These are phyloP conservation scores for Arachnopeziza araneosa DNA, from an alignment of 2,329 filamentous ascomycete genomes.

Conservation along the genomic window DNA sequence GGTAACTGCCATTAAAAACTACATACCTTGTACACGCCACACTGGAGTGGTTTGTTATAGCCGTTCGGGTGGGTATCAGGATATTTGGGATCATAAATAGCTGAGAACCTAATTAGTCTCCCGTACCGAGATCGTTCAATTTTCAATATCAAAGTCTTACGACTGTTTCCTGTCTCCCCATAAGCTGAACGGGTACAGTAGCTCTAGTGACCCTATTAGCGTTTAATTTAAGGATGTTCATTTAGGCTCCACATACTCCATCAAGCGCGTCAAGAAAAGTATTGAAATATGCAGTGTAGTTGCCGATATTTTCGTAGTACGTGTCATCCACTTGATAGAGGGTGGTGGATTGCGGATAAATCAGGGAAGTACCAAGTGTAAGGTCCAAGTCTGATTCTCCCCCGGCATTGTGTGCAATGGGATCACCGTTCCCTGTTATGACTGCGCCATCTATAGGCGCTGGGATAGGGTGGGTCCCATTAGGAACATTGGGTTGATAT, in stretches of 20 bases:
- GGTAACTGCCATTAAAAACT: neutral
- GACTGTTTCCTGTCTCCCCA: slow-evolving; percentile 35
- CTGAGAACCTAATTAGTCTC: neutral
- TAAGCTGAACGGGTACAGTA: slow-evolving; percentile 43
- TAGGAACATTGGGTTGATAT: slow-evolving; percentile 12
- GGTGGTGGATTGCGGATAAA: slow-evolving; percentile 23
- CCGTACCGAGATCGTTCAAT: neutral
- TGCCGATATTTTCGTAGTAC: slow-evolving; percentile 12
- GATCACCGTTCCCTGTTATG: neutral
- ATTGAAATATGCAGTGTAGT: slow-evolving; percentile 21
- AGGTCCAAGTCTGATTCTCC: slow-evolving; percentile 20
- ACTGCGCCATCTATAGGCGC: slow-evolving; percentile 16
- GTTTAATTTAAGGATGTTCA: neutral
- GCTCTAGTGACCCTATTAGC: slow-evolving; percentile 2
- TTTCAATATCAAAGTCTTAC: neutral
- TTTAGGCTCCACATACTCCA: slow-evolving; percentile 4
- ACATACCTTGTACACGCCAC: slow-evolving; percentile 4
- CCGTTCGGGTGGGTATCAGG: slow-evolving; percentile 35
- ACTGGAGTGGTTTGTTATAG: slow-evolving; percentile 33
- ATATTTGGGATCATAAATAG: slow-evolving; percentile 37
- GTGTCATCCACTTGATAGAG: slow-evolving; percentile 26
- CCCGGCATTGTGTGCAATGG: slow-evolving; percentile 13
- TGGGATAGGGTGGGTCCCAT: slow-evolving; percentile 16
- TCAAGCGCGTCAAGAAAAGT: slow-evolving; percentile 29
- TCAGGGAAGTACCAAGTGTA: slow-evolving; percentile 16